Conservation (phyloP, 2,329 filamentous ascomycete genomes). For the Penicillium griseofulvum region DNA sequence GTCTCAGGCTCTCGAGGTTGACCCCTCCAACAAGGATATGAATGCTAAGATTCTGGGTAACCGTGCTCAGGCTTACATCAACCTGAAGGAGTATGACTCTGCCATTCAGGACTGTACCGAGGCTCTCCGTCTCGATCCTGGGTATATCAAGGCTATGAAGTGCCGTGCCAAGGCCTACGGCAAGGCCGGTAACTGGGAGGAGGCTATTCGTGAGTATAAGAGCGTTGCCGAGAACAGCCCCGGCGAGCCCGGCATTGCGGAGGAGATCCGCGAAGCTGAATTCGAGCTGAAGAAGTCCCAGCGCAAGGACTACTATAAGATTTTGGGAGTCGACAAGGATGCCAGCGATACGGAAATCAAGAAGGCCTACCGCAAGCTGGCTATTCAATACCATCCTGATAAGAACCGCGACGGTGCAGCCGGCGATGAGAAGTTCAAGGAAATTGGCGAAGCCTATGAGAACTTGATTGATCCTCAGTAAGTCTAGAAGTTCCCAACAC, state of each 20-base stretch:
- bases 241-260: slow-evolving; percentile 72
- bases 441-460: slow-evolving; percentile 95
- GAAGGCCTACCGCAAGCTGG: slow-evolving; percentile 92
- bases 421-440: slow-evolving; percentile 90
- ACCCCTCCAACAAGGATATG: slow-evolving; percentile 83
- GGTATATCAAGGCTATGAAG: slow-evolving; percentile 87
- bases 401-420: slow-evolving; percentile 85
- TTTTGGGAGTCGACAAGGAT: slow-evolving; percentile 82
- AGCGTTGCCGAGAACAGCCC: slow-evolving; percentile 78
- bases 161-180: slow-evolving; percentile 89
- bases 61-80: slow-evolving; percentile 75
- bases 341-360: slow-evolving; percentile 84
- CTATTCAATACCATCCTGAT: slow-evolving; percentile 92
- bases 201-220: slow-evolving; percentile 86
- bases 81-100: slow-evolving; percentile 76
- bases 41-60: slow-evolving; percentile 96
- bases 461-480: slow-evolving; percentile 90
- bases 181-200: slow-evolving; percentile 85
- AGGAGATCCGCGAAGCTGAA: slow-evolving; percentile 86
- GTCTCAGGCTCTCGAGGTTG: slow-evolving; percentile 75
- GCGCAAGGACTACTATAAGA: slow-evolving; percentile 98
- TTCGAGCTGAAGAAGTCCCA: slow-evolving; percentile 96
- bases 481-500: slow-evolving; percentile 38
- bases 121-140: slow-evolving; percentile 76
- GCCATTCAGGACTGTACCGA: slow-evolving; percentile 84